Evolutionary conservation across 169 alveolate genomes (phyloP).

Genomic region (Plasmodium gonderi): DNA sequence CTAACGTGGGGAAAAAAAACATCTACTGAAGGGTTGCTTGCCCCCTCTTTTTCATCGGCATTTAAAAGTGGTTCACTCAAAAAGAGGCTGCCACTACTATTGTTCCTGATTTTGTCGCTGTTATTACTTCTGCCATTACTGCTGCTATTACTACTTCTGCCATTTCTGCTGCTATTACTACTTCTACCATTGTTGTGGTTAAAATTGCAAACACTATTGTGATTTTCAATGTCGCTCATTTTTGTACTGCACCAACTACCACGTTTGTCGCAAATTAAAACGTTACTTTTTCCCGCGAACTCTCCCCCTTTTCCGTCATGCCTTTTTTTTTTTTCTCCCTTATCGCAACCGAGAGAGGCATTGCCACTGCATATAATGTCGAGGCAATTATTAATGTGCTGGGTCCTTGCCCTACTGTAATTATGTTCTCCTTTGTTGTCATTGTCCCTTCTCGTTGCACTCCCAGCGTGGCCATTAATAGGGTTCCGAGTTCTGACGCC

Average conservation of each 20-base stretch:
- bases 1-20: neutral
- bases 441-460: too few relatives aligned
- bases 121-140: neutral
- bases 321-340: neutral
- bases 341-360: neutral
- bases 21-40: neutral
- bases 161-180: neutral
- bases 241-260: neutral
- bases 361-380: neutral
- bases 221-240: neutral
- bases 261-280: neutral
- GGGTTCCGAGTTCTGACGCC: too few relatives aligned
- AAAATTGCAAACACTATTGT: neutral
- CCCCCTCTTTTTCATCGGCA: constrained; percentile 13
- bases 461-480: too few relatives aligned
- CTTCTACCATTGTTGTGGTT: neutral
- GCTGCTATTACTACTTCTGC: neutral
- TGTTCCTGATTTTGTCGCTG: neutral
- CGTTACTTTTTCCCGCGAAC: neutral
- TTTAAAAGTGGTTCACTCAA: neutral
- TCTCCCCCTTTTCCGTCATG: neutral
- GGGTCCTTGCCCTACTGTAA: too few relatives aligned
- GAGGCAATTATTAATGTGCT: neutral
- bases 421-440: too few relatives aligned
- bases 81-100: neutral